Conservation (phyloP, 768 basidiomycete species). For the Boletus rufocinnamomeus region DNA sequence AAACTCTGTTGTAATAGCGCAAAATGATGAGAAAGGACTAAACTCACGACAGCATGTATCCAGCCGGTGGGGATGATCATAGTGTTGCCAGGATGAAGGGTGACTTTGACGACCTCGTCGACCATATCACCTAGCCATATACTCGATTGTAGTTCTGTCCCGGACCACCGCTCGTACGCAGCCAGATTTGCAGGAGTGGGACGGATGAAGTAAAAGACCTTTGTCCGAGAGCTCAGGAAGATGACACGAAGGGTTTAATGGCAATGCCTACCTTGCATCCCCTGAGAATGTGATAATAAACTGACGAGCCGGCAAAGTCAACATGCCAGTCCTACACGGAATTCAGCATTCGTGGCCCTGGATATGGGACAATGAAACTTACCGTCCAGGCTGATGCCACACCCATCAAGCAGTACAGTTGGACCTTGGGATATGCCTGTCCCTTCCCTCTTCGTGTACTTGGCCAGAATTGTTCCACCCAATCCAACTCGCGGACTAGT, state of each 20-base stretch:
- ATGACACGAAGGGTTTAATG: neutral
- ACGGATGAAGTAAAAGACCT: constrained; percentile 95
- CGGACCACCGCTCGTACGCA: constrained; percentile 93
- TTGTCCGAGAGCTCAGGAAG: constrained; percentile 8
- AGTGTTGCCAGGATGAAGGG: constrained; percentile 74
- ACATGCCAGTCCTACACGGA: constrained; percentile 88
- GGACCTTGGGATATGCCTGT: constrained; percentile 87
- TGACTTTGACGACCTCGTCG: constrained; percentile 87
- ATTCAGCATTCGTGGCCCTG: neutral
- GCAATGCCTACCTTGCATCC: constrained; percentile 69
- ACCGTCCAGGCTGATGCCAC: constrained; percentile 94
- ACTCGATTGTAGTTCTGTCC: constrained; percentile 83
- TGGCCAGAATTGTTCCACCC: constrained; percentile 98
- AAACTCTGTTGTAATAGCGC: constrained; percentile 6
- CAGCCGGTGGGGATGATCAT: constrained; percentile 97
- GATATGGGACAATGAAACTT: constrained; percentile 31
- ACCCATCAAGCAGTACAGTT: constrained; percentile 96
- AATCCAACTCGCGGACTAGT: constrained; percentile 86
- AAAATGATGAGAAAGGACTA: neutral
- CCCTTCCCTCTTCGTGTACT: constrained; percentile 70
- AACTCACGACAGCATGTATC: constrained; percentile 93
- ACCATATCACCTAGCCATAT: constrained; percentile 93
- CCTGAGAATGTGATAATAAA: constrained; percentile 92
- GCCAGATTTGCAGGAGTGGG: constrained; percentile 84
- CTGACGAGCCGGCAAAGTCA: constrained; percentile 96